These are phyloP conservation scores for Aspergillus brasiliensis DNA, from an alignment of 2,329 filamentous ascomycete species.

Conservation along the genomic window DNA sequence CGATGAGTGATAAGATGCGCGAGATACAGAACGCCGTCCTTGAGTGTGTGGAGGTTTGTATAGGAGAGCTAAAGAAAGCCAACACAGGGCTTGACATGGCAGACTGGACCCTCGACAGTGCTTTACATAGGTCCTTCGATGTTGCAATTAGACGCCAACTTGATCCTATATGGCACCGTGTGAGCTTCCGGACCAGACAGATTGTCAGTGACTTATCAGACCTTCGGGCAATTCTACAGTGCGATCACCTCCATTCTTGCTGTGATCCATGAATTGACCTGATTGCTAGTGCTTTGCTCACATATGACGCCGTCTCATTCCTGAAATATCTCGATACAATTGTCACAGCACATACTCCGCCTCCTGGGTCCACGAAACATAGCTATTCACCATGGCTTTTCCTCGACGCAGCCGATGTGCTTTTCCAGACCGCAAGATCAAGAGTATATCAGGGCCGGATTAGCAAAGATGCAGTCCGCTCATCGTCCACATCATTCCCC, in stretches of 20 bases:
- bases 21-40: slow-evolving; percentile 92
- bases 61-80: slow-evolving; percentile 87
- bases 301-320: slow-evolving; percentile 87
- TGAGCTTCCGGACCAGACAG: slow-evolving; percentile 91
- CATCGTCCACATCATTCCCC: slow-evolving; percentile 52
- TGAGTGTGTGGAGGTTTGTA: slow-evolving; percentile 93
- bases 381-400: slow-evolving; percentile 96
- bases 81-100: slow-evolving; percentile 92
- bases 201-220: slow-evolving; percentile 89
- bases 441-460: slow-evolving; percentile 81
- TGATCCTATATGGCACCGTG: slow-evolving; percentile 95
- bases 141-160: slow-evolving; percentile 83
- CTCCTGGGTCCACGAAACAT: slow-evolving; percentile 81
- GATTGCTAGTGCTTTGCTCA: slow-evolving; percentile 62
- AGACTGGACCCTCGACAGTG: slow-evolving; percentile 94
- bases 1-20: slow-evolving; percentile 92
- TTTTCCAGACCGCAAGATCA: slow-evolving; percentile 86
- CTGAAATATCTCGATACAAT: slow-evolving; percentile 93
- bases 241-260: slow-evolving; percentile 18
- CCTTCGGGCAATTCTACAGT: slow-evolving; percentile 78
- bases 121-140: slow-evolving; percentile 90
- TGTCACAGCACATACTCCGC: slow-evolving; percentile 83
- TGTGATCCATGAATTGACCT: slow-evolving; percentile 17
- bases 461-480: slow-evolving; percentile 56
- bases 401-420: slow-evolving; percentile 88